Evolutionary conservation across 176 grass and related monocot species (phyloP), one percentile per base, ranked within the genome.

Genomic region (Avena insularis): DNA sequence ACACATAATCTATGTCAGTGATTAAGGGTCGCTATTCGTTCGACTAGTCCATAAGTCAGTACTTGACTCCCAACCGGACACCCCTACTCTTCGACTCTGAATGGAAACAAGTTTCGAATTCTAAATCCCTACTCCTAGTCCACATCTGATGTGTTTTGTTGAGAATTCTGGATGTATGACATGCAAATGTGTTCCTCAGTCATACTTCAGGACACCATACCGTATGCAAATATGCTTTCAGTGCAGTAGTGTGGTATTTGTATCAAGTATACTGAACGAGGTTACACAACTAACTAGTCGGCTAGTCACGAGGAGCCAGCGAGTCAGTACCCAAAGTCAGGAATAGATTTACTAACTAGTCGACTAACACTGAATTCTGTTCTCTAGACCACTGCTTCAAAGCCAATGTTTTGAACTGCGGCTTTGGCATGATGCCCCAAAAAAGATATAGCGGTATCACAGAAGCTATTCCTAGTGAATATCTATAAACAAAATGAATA

Each of bases 391-490:
- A 78, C 14, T 78, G 56, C 69, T 19, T 15, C 14, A 59, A 50
- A 67, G 21, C 58, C 55, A 45, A 71, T 38, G 36, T 71, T 69
- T 40, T 19, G 8, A 36, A 68, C 17, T 68, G 31, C 31, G 16
- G 65, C 31, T 9, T 19, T 69, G 67, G 16, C 17, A 33, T 51
- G 13, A 75, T 20, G 19, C 12, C 21, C 45, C 19, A 46, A 74
- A 25, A 74, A 74, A 1, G 10, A 73, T 75, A 50, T 75, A 75
- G 46, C 71, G 50, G 71, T 75, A 75, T 16, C n/a, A 75, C 46
- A 7, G n/a, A 75, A 75, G 71, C 46, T 48, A 50, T 75, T 75
- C 71, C 12, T 74, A 74, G n/a, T 49, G n/a, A 49, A 13, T 75
- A 12, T 75, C 46, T 75, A 50, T 50, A 75, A 74, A 27, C 46